Conservation (phyloP, 2,329 filamentous ascomycete genomes). For the Scorias spongiosa region DNA sequence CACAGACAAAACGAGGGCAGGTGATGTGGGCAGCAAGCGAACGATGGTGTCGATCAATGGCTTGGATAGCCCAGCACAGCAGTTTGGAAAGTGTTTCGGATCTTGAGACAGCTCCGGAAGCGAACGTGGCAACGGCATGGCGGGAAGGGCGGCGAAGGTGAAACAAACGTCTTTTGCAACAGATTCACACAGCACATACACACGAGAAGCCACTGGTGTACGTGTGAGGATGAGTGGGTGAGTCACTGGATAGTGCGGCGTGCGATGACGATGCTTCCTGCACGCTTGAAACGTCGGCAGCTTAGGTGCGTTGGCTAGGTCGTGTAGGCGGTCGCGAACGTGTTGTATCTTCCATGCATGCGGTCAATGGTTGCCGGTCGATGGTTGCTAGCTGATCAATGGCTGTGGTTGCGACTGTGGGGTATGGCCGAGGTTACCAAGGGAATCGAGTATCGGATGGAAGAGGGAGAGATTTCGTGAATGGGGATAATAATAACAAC, state of each 20-base stretch:
- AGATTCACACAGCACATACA: background rate
- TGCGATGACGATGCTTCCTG: background rate
- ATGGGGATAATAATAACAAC: too few relatives aligned
- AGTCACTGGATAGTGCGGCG: background rate
- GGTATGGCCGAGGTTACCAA: background rate
- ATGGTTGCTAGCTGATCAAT: background rate
- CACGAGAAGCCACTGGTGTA: background rate
- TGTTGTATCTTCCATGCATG: background rate
- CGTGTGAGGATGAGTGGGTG: background rate
- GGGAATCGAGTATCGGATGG: background rate
- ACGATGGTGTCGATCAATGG: constrained; percentile 9
- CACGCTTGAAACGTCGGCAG: background rate
- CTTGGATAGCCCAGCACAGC: constrained; percentile 13
- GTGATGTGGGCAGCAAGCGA: constrained; percentile 6
- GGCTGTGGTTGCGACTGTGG: background rate
- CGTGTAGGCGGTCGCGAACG: background rate
- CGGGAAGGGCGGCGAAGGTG: background rate
- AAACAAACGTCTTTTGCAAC: background rate
- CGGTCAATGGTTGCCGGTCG: background rate
- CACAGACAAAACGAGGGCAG: constrained; percentile 20
- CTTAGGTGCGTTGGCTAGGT: background rate
- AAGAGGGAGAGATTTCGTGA: background rate
- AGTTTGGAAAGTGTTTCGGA: constrained; percentile 10
- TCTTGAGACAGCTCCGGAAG: constrained; percentile 5
- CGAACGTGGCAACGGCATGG: constrained; percentile 1